These are phyloP conservation scores for Hypoxylon sp. DNA, from an alignment of 2,329 filamentous ascomycete species.

Conservation along the genomic window DNA sequence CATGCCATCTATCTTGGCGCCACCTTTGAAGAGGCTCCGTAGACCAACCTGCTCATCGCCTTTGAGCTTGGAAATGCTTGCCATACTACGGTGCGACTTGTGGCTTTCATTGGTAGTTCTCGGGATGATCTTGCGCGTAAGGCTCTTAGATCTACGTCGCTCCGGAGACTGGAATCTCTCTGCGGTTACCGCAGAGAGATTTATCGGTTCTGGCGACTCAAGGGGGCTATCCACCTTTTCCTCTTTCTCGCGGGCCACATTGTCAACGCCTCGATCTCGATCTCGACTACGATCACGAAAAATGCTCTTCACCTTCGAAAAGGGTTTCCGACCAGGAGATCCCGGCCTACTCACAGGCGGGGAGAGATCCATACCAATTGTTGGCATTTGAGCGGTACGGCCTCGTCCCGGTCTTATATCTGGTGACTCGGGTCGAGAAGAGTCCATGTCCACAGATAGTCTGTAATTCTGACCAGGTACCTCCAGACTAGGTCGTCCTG, in stretches of 20 bases:
- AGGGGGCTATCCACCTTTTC: slow-evolving; percentile 52
- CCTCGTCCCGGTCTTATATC: slow-evolving; percentile 62
- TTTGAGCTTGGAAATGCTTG: slow-evolving; percentile 62
- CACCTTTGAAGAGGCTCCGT: slow-evolving; percentile 83
- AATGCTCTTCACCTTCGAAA: slow-evolving; percentile 69
- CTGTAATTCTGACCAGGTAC: slow-evolving; percentile 59
- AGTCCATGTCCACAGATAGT: slow-evolving; percentile 62
- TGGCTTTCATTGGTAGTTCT: slow-evolving; percentile 62
- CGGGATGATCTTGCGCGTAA: slow-evolving; percentile 55
- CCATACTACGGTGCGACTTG: slow-evolving; percentile 64
- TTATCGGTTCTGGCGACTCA: slow-evolving; percentile 47
- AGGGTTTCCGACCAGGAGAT: slow-evolving; percentile 74
- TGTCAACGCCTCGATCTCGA: slow-evolving; percentile 52
- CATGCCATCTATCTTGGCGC: slow-evolving; percentile 77
- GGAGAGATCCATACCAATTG: slow-evolving; percentile 74
- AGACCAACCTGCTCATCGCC: slow-evolving; percentile 69
- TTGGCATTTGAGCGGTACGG: slow-evolving; percentile 67
- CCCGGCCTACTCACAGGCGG: slow-evolving; percentile 72
- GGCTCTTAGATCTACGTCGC: slow-evolving; percentile 57
- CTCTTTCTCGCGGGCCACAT: slow-evolving; percentile 54
- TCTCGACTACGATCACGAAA: slow-evolving; percentile 67
- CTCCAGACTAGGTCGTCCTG: slow-evolving; percentile 64
- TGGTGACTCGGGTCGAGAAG: slow-evolving; percentile 67
- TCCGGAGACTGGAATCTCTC: slow-evolving; percentile 51
- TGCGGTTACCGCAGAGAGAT: slow-evolving; percentile 51